phyloP scores from a whole-genome alignment of 2,329 filamentous ascomycete species.

The Pyricularia sp. region DNA sequence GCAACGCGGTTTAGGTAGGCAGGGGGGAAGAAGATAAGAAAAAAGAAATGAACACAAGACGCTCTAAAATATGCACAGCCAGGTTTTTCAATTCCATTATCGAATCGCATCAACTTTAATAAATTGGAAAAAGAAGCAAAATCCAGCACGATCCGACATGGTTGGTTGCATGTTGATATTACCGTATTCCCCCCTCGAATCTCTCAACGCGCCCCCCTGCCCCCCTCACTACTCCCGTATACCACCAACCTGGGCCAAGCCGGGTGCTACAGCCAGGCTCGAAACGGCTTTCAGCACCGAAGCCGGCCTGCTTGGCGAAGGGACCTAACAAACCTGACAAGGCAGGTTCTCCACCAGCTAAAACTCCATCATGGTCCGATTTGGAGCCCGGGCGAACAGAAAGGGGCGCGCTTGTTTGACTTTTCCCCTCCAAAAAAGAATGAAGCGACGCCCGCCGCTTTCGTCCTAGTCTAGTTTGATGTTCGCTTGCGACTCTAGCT shows the following conservation, averaged over 20 bases:
- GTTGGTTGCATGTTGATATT: background rate
- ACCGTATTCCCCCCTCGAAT: background rate
- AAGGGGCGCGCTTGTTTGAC: background rate
- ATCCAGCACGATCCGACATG: background rate
- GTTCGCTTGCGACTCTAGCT: background rate
- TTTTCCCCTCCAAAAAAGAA: background rate
- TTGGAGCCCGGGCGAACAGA: background rate
- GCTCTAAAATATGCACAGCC: background rate
- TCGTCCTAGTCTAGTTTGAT: background rate
- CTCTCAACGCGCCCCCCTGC: background rate
- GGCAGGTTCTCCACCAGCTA: background rate
- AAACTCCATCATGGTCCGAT: background rate
- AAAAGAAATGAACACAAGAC: background rate
- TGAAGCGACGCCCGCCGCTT: background rate
- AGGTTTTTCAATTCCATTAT: background rate
- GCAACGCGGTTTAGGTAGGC: background rate
- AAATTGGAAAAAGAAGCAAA: background rate
- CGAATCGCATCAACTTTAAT: background rate
- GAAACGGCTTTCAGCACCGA: slow-evolving; percentile 1
- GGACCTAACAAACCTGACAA: background rate
- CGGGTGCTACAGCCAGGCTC: background rate
- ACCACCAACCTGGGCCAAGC: background rate
- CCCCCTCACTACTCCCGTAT: too few species aligned
- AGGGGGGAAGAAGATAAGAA: background rate
- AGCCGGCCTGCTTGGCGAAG: background rate